Conservation (phyloP, 2,329 filamentous ascomycete genomes). For the Talaromyces pinophilus region DNA sequence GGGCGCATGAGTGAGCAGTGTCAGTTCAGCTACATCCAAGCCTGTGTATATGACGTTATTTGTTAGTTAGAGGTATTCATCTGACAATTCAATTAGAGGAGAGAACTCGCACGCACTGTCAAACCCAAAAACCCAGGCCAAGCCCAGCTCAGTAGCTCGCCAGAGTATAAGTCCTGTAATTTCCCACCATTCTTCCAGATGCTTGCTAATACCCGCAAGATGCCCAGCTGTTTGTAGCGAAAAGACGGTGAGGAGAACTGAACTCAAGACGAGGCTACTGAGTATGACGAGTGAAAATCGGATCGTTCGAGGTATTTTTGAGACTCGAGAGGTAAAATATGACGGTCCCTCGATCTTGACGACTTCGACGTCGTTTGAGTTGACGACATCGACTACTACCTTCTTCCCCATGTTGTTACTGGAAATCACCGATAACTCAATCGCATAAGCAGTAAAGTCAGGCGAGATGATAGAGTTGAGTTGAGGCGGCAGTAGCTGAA, state of each 20-base stretch:
- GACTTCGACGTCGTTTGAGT: background rate
- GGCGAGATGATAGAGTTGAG: background rate
- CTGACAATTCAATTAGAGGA: too few species aligned
- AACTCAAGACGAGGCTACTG: slow-evolving; percentile 62
- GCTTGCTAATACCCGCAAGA: slow-evolving; percentile 66
- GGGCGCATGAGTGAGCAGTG: slow-evolving; percentile 72
- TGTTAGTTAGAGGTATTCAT: background rate
- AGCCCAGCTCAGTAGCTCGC: slow-evolving; percentile 65
- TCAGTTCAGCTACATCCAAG: slow-evolving; percentile 66
- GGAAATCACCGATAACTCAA: background rate
- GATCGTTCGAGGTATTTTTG: slow-evolving; percentile 30
- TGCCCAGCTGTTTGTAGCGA: slow-evolving; percentile 64
- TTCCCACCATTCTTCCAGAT: slow-evolving; percentile 63
- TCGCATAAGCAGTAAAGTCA: background rate
- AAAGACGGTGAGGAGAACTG: slow-evolving; percentile 63
- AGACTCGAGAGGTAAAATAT: slow-evolving; percentile 2
- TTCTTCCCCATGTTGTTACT: slow-evolving; percentile 10
- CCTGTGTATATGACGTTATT: slow-evolving; percentile 41
- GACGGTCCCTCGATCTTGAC: background rate
- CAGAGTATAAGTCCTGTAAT: slow-evolving; percentile 57
- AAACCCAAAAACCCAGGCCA: slow-evolving; percentile 73
- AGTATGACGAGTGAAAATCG: slow-evolving; percentile 53
- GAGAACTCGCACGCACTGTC: slow-evolving; percentile 21
- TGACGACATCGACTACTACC: background rate
- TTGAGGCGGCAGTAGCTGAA: background rate